These are phyloP conservation scores for Cryphonectria japonica DNA, from an alignment of 2,329 filamentous ascomycete genomes.

Conservation along the genomic window DNA sequence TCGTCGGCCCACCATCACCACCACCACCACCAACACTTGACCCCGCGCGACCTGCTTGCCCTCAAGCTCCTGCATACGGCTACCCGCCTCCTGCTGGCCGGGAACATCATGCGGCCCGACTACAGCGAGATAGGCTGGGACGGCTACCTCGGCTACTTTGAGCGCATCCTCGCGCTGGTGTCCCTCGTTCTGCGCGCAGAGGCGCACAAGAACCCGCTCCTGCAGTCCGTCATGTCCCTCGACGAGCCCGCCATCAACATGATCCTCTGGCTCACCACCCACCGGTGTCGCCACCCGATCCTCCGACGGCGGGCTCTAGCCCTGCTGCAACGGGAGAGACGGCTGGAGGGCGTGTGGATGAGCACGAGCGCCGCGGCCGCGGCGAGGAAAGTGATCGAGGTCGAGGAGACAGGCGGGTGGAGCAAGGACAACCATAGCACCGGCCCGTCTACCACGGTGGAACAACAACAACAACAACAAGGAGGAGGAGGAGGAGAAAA, in stretches of 20 bases:
- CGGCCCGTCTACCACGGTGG: background rate
- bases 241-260: constrained; percentile 40
- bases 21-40: background rate
- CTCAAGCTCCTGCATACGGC: constrained; percentile 38
- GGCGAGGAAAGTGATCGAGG: constrained; percentile 30
- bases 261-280: constrained; percentile 35
- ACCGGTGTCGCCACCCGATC: constrained; percentile 39
- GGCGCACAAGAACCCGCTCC: constrained; percentile 12
- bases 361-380: constrained; percentile 38
- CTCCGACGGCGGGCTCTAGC: constrained; percentile 35
- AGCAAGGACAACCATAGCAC: background rate
- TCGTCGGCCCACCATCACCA: background rate
- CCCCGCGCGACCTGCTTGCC: constrained; percentile 16
- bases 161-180: constrained; percentile 34
- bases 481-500: background rate
- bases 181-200: constrained; percentile 20
- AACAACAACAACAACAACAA: background rate
- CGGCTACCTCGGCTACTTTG: constrained; percentile 36
- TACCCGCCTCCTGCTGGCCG: constrained; percentile 32
- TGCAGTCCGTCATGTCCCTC: constrained; percentile 35
- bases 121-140: constrained; percentile 38
- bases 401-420: constrained; percentile 29
- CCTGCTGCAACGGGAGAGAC: constrained; percentile 34
- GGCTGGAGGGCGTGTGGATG: constrained; percentile 41
- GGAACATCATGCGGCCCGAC: constrained; percentile 30